These are phyloP conservation scores for Diaporthe ilicicola DNA, from an alignment of 2,329 filamentous ascomycete species.

Conservation along the genomic window DNA sequence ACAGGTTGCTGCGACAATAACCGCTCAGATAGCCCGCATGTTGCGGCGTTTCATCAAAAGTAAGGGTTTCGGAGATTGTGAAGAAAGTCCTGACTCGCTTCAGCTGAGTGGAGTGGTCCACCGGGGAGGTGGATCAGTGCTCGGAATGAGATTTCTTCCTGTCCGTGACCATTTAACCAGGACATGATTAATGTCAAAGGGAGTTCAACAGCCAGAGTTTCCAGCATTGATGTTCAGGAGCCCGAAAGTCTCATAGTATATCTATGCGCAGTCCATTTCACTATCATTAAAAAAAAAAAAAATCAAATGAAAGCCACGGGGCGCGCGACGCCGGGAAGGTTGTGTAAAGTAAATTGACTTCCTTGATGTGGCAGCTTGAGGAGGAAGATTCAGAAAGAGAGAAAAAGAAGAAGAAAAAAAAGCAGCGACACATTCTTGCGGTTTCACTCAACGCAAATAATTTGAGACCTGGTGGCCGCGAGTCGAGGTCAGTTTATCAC, in stretches of 20 bases:
- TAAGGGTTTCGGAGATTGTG: slow-evolving; percentile 1
- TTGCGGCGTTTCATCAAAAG: not conserved
- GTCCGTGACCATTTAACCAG: not conserved
- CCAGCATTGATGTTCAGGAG: not conserved
- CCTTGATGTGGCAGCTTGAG: not conserved
- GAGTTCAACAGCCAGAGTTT: not conserved
- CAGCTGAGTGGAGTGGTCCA: not conserved
- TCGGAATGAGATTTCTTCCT: not conserved
- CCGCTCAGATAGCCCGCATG: not conserved
- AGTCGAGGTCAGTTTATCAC: too few relatives aligned
- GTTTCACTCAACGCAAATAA: not conserved
- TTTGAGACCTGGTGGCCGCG: not conserved
- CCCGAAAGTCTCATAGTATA: not conserved
- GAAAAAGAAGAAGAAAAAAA: too few relatives aligned
- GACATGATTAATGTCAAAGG: not conserved
- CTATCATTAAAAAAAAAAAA: not conserved
- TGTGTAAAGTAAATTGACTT: not conserved
- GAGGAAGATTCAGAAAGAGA: not conserved
- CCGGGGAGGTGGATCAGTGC: not conserved
- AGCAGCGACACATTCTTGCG: not conserved
- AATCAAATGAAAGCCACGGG: not conserved
- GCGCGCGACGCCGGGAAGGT: not conserved
- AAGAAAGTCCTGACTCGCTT: not conserved
- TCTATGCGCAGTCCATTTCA: not conserved
- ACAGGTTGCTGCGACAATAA: not conserved